phyloP scores from a whole-genome alignment of 1,284 basidiomycete genomes.

The Leccinum colubrinum region DNA sequence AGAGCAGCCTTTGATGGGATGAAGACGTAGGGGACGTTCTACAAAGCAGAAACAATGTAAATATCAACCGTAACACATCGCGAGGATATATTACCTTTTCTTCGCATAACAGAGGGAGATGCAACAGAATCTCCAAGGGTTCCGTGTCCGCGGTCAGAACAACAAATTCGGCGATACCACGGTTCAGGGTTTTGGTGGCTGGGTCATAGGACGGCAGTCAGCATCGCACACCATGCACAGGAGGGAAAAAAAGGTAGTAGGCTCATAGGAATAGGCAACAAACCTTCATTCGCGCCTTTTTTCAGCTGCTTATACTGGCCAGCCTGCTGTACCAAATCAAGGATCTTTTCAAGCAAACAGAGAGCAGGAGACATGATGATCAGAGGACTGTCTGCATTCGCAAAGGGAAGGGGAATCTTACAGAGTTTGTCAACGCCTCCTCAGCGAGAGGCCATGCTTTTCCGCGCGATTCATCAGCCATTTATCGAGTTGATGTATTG shows the following conservation, averaged over 20 bases:
- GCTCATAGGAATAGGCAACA: conserved; percentile 15
- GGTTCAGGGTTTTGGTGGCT: conserved; percentile 97
- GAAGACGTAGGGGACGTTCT: conserved; percentile 98
- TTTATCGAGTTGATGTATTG: conserved; percentile 26
- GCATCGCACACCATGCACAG: background rate
- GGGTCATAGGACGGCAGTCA: conserved; percentile 17
- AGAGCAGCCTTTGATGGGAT: conserved; percentile 93
- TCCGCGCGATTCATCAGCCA: conserved; percentile 62
- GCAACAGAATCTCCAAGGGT: conserved; percentile 96
- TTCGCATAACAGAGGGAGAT: conserved; percentile 96
- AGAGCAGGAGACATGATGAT: background rate
- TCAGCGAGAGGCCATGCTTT: conserved; percentile 96
- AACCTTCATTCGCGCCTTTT: conserved; percentile 97
- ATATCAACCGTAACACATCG: background rate
- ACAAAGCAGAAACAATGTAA: conserved; percentile 2
- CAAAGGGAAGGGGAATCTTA: conserved; percentile 39
- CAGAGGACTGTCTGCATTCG: background rate
- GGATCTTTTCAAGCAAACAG: conserved; percentile 53
- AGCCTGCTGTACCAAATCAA: conserved; percentile 89
- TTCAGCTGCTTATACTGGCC: conserved; percentile 95
- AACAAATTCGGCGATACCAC: conserved; percentile 98
- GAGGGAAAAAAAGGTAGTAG: background rate
- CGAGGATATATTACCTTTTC: conserved; percentile 72
- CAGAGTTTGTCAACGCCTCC: conserved; percentile 91
- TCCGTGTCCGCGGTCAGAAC: conserved; percentile 97